Evolutionary conservation across 495 filamentous ascomycete species (phyloP).

Genomic region (Neurospora discreta): DNA sequence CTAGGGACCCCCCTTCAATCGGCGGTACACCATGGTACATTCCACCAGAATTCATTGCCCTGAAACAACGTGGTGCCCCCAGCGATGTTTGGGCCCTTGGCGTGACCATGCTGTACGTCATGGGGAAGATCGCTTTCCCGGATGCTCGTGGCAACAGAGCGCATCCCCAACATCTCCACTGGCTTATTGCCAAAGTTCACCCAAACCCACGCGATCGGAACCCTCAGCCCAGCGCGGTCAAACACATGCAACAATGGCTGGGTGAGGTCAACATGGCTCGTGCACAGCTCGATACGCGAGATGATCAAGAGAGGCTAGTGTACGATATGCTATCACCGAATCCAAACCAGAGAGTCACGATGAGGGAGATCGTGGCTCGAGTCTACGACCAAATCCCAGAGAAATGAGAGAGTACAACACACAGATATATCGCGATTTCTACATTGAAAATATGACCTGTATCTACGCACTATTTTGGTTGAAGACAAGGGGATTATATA

Average conservation of each 20-base stretch:
- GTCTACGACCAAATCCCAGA: conserved; percentile 18
- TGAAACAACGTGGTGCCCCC: conserved; percentile 32
- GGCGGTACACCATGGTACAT: conserved; percentile 42
- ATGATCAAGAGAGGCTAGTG: conserved; percentile 32
- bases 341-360: conserved; percentile 30
- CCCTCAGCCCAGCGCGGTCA: conserved; percentile 22
- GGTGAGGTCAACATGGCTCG: conserved; percentile 29
- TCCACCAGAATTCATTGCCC: conserved; percentile 37
- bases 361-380: conserved; percentile 26
- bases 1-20: conserved; percentile 25
- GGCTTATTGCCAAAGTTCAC: conserved; percentile 31
- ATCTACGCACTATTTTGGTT: not conserved
- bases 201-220: conserved; percentile 18
- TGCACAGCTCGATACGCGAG: conserved; percentile 21
- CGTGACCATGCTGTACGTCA: conserved; percentile 38
- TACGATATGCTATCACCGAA: conserved; percentile 36
- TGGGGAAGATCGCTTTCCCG: conserved; percentile 35
- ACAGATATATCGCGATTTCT: not conserved
- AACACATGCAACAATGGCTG: conserved; percentile 38
- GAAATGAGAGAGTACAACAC: not conserved
- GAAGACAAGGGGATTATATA: not conserved
- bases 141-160: conserved; percentile 29
- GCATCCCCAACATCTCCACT: conserved; percentile 34
- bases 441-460: not conserved
- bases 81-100: conserved; percentile 42